phyloP scores from a whole-genome alignment of 108 stramenopile species.

The Schizochytrium sp. region DNA sequence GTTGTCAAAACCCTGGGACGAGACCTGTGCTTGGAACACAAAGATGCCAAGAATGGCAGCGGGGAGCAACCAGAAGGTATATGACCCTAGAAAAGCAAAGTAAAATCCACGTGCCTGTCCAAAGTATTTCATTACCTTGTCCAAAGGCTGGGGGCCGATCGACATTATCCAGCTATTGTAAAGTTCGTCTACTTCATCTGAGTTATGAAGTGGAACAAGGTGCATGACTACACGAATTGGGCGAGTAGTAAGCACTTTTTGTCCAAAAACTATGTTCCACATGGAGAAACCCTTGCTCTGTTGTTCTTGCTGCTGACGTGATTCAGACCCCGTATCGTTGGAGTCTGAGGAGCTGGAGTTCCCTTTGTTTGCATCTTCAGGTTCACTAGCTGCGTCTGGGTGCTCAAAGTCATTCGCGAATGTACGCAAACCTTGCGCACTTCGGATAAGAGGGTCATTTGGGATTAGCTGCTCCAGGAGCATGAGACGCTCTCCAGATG shows the following conservation, averaged over 20 bases:
- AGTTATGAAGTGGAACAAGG: conserved; percentile 38
- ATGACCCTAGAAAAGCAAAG: conserved; percentile 96
- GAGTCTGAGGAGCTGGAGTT: neutral
- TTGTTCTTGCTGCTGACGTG: neutral
- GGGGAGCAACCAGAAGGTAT: conserved; percentile 83
- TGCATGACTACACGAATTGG: neutral
- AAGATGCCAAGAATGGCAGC: conserved; percentile 81
- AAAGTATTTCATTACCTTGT: conserved; percentile 93
- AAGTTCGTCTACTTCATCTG: conserved; percentile 19
- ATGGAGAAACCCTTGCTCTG: neutral
- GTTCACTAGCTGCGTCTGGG: neutral
- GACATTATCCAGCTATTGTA: conserved; percentile 46
- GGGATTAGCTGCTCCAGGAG: conserved; percentile 36
- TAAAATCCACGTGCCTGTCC: conserved; percentile 96
- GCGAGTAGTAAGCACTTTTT: neutral
- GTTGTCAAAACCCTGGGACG: conserved; percentile 14
- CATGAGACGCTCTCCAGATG: conserved; percentile 31
- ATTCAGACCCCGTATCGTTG: neutral
- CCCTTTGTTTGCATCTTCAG: neutral
- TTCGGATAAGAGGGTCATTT: neutral
- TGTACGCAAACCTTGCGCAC: conserved; percentile 14
- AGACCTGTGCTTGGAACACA: conserved; percentile 79
- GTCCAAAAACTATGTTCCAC: neutral
- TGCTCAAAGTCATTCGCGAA: neutral
- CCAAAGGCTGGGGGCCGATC: conserved; percentile 83